phyloP scores from a whole-genome alignment of 2,329 filamentous ascomycete genomes.

The Curvularia lunata region DNA sequence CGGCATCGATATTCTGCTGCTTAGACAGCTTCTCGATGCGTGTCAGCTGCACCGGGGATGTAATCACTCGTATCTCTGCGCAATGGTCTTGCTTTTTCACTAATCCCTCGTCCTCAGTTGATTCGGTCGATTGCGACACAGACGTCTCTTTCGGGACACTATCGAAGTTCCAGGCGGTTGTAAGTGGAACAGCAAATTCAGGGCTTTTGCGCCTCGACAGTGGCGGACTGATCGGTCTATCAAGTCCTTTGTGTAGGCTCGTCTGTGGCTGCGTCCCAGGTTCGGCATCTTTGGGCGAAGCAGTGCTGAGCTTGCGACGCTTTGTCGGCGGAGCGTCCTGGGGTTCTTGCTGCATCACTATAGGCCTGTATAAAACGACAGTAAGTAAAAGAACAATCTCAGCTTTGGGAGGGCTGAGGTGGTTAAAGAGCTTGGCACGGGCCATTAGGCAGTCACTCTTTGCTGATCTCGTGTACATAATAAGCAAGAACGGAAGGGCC shows the following conservation, averaged over 20 bases:
- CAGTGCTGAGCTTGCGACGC: conserved; percentile 32
- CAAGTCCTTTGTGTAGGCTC: conserved; percentile 18
- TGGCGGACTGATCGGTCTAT: conserved; percentile 42
- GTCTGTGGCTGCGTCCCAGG: conserved; percentile 1
- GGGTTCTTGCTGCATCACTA: conserved; percentile 17
- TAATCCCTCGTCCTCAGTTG: background rate
- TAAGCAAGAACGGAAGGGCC: background rate
- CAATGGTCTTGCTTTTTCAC: background rate
- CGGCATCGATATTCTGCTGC: conserved; percentile 67
- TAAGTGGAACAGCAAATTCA: background rate
- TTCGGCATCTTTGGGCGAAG: conserved; percentile 9
- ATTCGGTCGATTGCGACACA: background rate
- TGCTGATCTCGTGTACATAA: background rate
- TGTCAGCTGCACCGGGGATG: conserved; percentile 75
- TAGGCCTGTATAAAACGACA: background rate
- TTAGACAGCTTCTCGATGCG: conserved; percentile 68
- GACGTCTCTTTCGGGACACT: conserved; percentile 23
- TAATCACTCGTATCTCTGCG: conserved; percentile 33
- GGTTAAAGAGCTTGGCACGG: conserved; percentile 7
- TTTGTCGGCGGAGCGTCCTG: conserved; percentile 28
- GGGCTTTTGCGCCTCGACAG: conserved; percentile 19
- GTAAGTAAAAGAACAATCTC: background rate
- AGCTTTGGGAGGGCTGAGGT: background rate
- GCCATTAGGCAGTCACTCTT: conserved; percentile 13
- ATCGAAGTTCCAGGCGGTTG: conserved; percentile 25